A percentile compares a stretch with the other conserved stretches of the same genome.
These are phyloP conservation scores for Peronospora belbahrii DNA, from an alignment of 352 stramenopile genomes.

Conservation along the genomic window DNA sequence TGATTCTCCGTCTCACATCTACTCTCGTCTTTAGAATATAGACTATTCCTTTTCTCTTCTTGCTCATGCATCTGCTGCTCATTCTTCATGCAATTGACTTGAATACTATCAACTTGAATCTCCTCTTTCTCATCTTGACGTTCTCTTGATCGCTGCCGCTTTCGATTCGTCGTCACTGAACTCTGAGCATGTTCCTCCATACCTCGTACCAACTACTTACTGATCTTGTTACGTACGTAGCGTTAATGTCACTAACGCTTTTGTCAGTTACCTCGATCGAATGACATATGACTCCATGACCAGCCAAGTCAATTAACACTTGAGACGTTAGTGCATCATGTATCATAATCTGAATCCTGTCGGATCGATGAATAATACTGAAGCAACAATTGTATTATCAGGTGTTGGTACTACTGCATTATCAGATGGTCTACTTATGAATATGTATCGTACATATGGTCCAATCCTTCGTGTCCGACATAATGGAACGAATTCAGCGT, in stretches of 20 bases:
- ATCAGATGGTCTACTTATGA: slow-evolving; percentile 35
- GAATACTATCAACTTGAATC: not conserved
- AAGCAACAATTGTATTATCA: slow-evolving; percentile 38
- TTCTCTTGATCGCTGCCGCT: slow-evolving; percentile 3
- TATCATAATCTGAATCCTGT: not conserved
- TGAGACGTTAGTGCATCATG: slow-evolving; percentile 5
- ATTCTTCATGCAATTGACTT: slow-evolving; percentile 1
- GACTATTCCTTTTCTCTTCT: slow-evolving; percentile 6
- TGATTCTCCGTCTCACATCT: slow-evolving; percentile 25
- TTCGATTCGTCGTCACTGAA: not conserved
- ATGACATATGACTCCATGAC: slow-evolving; percentile 7
- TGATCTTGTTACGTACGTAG: too few species aligned
- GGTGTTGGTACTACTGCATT: slow-evolving; percentile 32
- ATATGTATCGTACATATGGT: slow-evolving; percentile 53
- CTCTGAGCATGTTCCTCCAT: not conserved
- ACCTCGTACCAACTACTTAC: too few species aligned
- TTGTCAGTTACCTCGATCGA: slow-evolving; percentile 3
- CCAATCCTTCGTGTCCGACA: slow-evolving; percentile 43
- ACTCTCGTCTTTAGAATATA: not conserved
- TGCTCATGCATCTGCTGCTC: slow-evolving; percentile 3
- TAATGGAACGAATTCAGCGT: slow-evolving; percentile 45
- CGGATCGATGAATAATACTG: slow-evolving; percentile 7
- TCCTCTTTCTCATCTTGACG: not conserved
- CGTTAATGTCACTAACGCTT: slow-evolving; percentile 1
- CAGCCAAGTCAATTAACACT: slow-evolving; percentile 20